These are phyloP conservation scores for Pseudoneurospora amorphoporcata DNA, from an alignment of 495 filamentous ascomycete genomes.

Conservation along the genomic window DNA sequence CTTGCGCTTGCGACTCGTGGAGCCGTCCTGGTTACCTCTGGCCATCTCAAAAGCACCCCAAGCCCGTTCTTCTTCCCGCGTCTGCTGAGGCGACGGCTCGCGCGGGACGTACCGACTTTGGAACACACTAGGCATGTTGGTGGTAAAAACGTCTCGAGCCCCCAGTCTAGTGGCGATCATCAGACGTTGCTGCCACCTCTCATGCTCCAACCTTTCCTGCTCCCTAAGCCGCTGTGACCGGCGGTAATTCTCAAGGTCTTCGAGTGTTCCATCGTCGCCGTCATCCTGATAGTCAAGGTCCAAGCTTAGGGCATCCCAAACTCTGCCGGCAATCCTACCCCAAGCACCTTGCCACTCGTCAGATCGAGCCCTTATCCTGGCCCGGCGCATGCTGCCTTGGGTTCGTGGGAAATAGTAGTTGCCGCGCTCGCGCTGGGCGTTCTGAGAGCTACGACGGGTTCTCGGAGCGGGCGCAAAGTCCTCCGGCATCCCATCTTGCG, in stretches of 20 bases:
- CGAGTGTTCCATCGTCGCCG: slow-evolving; percentile 36
- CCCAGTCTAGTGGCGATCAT: slow-evolving; percentile 70
- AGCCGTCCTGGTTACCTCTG: slow-evolving; percentile 48
- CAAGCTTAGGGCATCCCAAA: slow-evolving; percentile 51
- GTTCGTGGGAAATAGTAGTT: slow-evolving; percentile 37
- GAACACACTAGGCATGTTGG: slow-evolving; percentile 34
- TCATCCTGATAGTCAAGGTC: slow-evolving; percentile 88
- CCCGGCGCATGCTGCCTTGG: slow-evolving; percentile 36
- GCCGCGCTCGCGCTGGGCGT: not conserved
- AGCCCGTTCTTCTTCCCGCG: slow-evolving; percentile 67
- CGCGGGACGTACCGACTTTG: slow-evolving; percentile 10
- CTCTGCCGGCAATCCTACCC: slow-evolving; percentile 38
- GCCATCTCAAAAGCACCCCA: slow-evolving; percentile 87
- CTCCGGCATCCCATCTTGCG: slow-evolving; percentile 1
- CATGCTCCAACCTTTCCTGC: slow-evolving; percentile 55
- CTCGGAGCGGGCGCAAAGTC: slow-evolving; percentile 5
- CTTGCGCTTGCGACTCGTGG: slow-evolving; percentile 55
- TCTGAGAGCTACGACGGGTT: not conserved
- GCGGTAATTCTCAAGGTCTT: slow-evolving; percentile 25
- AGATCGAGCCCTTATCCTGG: slow-evolving; percentile 34
- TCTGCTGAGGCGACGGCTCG: slow-evolving; percentile 48
- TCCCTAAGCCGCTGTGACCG: slow-evolving; percentile 49
- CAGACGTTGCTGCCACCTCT: slow-evolving; percentile 68
- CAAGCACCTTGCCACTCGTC: slow-evolving; percentile 47
- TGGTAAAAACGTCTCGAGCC: slow-evolving; percentile 54